Percentiles rank a stretch among this genome's conserved stretches.
Evolutionary conservation across 2,329 filamentous ascomycete genomes (phyloP).

Genomic region (Monilinia polystroma): DNA sequence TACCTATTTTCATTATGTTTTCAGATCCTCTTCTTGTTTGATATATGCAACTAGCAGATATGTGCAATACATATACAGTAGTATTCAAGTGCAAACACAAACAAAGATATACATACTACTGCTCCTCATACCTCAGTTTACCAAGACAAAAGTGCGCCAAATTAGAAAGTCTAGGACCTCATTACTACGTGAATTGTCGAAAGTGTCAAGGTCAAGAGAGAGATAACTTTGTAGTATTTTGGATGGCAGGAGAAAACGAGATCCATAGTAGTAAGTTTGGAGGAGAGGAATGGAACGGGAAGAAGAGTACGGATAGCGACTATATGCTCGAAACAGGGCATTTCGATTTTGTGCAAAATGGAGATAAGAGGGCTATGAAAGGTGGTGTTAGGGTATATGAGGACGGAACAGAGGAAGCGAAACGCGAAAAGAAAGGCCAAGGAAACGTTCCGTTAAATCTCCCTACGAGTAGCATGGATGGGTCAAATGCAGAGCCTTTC

Average conservation of each 20-base stretch:
- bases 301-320: neutral
- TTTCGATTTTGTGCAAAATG: slow-evolving; percentile 3
- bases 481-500: neutral
- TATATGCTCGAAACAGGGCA: slow-evolving; percentile 6
- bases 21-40: neutral
- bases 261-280: neutral
- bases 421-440: slow-evolving; percentile 4
- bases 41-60: slow-evolving; percentile 2
- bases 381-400: neutral
- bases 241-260: neutral
- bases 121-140: neutral
- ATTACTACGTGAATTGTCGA: slow-evolving; percentile 9
- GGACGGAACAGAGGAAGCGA: neutral
- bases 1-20: neutral
- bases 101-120: slow-evolving; percentile 9
- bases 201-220: slow-evolving; percentile 8
- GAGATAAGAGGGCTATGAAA: neutral
- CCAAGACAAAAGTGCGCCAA: neutral
- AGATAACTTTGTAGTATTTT: slow-evolving; percentile 3
- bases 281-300: neutral
- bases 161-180: neutral
- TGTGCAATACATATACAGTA: slow-evolving; percentile 16
- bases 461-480: neutral
- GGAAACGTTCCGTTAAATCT: neutral
- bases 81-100: slow-evolving; percentile 11